Evolutionary conservation across 1,284 basidiomycete genomes (phyloP), one percentile per base, ranked within the genome.

Genomic region (Ceratobasidium sp.): DNA sequence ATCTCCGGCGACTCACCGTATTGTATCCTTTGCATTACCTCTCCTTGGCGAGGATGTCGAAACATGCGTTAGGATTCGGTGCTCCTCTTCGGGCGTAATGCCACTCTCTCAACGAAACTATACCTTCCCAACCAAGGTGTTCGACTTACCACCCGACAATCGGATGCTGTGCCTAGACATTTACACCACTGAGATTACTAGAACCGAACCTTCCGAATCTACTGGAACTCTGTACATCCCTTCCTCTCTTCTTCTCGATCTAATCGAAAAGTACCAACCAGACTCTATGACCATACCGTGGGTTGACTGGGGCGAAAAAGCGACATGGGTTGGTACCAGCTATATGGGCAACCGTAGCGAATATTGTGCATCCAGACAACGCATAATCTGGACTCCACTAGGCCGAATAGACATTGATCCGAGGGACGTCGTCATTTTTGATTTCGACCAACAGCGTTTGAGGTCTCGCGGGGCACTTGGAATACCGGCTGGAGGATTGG

Each of bases 321-420:
- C 66, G 29, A 45, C 66, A 24, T 69, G 66, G 66, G 4, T 57
- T n/a, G 53, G 59, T 17, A 69, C 66, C n/a, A 59, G 33, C 36
- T 9, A 41, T 6, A 22, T 57, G 3, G 24, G 29, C 51, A 59
- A 36, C 19, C 53, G 66, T 7, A 69, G 59, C 44, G 66, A 69
- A 41, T 69, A 54, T 19, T 69, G 48, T 19, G 66, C 59, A 19
- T 69, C 41, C 59, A 54, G 66, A 14, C 66, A 69, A 27, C 66
- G 66, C n/a, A 54, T 69, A 17, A 44, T 69, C 41, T 36, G 50
- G 17, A 36, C 48, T 41, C 53, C 31, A n/a, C 31, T 47, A 17
- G 19, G 48, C 24, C 27, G 50, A 48, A 57, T 24, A 9, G 53
- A 59, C 15, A 19, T n/a, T n/a, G n/a, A 69, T 19, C 19, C 29